Percentiles rank a stretch among this genome's conserved stretches.
Conservation (phyloP, 1,284 basidiomycete genomes). For the Abortiporus biennis region DNA sequence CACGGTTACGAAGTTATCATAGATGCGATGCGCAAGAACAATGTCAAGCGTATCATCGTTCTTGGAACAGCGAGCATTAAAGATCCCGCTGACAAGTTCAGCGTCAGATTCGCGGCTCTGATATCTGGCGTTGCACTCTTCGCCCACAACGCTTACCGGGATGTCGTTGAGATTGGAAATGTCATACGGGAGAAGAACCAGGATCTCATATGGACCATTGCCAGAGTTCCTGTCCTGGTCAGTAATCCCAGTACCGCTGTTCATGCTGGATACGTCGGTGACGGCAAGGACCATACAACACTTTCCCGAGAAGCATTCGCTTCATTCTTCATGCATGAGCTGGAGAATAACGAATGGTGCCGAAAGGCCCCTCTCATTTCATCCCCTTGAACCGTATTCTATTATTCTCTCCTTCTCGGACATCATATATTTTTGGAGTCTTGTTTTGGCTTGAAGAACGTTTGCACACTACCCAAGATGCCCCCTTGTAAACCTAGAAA, state of each 20-base stretch:
- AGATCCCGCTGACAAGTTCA: conserved; percentile 54
- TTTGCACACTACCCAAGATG: too few relatives aligned
- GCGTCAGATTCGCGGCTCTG: conserved; percentile 37
- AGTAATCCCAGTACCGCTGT: conserved; percentile 37
- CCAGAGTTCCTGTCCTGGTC: conserved; percentile 54
- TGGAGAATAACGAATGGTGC: conserved; percentile 45
- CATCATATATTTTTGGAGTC: not conserved
- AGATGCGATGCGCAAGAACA: conserved; percentile 42
- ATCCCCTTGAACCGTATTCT: conserved; percentile 17
- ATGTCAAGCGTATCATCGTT: conserved; percentile 52
- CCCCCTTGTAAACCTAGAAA: too few relatives aligned
- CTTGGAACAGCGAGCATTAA: conserved; percentile 60
- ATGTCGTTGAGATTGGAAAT: conserved; percentile 48
- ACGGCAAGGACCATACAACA: conserved; percentile 41
- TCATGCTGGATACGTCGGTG: conserved; percentile 59
- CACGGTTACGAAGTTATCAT: conserved; percentile 50
- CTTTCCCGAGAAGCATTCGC: conserved; percentile 53
- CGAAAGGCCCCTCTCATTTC: conserved; percentile 25
- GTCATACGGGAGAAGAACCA: conserved; percentile 40
- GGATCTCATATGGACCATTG: conserved; percentile 60
- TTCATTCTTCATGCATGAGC: conserved; percentile 49
- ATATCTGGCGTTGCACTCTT: conserved; percentile 32
- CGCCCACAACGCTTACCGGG: conserved; percentile 36
- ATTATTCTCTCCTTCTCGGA: not conserved
- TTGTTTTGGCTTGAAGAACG: too few relatives aligned